Evolutionary conservation across 2,329 filamentous ascomycete species (phyloP).

Genomic region (Exophiala aquamarina): DNA sequence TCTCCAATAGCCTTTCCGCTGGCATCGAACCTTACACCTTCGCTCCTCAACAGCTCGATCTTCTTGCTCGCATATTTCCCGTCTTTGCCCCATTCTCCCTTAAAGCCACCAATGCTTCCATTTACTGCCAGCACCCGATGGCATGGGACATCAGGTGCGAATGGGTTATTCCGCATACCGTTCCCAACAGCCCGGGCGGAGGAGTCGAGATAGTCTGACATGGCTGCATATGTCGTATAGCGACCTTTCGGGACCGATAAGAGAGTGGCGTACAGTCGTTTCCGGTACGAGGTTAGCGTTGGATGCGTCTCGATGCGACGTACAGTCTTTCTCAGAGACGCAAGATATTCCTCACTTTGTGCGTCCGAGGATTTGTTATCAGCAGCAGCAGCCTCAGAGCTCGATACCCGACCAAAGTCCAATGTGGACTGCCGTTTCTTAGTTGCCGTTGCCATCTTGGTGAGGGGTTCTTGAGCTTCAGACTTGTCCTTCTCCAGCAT

Average conservation of each 20-base stretch:
- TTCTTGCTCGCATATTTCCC: slow-evolving; percentile 44
- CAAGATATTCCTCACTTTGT: neutral
- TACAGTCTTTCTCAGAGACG: slow-evolving; percentile 29
- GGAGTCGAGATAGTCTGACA: slow-evolving; percentile 67
- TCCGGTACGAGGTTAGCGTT: slow-evolving; percentile 51
- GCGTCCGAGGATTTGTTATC: neutral
- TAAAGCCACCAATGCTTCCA: slow-evolving; percentile 57
- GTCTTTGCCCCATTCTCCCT: slow-evolving; percentile 50
- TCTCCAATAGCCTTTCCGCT: slow-evolving; percentile 42
- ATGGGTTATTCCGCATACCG: slow-evolving; percentile 74
- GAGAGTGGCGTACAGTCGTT: slow-evolving; percentile 66
- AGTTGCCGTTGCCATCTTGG: neutral
- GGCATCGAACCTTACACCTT: slow-evolving; percentile 47
- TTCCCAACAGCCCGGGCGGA: slow-evolving; percentile 77
- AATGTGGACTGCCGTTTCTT: slow-evolving; percentile 20
- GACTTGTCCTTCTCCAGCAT: neutral
- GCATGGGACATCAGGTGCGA: slow-evolving; percentile 78
- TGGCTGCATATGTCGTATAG: slow-evolving; percentile 74
- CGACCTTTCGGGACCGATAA: slow-evolving; percentile 73
- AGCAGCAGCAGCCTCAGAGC: neutral
- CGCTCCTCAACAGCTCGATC: slow-evolving; percentile 40
- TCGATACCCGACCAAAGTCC: slow-evolving; percentile 8
- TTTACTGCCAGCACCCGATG: slow-evolving; percentile 76
- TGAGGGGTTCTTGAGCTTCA: neutral
- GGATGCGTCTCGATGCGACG: slow-evolving; percentile 44